Base-by-base conservation (phyloP, 2,329 filamentous ascomycete species). In the Phyllosticta paracitricarpa region DNA sequence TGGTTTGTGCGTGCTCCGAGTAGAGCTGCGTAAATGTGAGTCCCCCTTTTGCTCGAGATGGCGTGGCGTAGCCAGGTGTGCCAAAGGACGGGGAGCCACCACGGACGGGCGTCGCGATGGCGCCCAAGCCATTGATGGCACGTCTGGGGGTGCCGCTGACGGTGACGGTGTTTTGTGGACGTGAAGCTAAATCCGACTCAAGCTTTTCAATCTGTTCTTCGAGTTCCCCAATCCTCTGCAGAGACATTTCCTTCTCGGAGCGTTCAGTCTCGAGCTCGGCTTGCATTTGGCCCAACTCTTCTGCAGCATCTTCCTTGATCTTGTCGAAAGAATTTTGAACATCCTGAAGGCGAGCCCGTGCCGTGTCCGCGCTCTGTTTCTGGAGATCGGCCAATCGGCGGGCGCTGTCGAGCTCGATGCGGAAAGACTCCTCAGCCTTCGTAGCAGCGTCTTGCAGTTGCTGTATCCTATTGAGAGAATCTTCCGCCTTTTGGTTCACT, bases 401-500 rank as follows among this genome's bases (percentile, higher is more conserved):
- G 26, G 89, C 85, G 64, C 88, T 88, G 65, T 95, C 91, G 7
- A 96, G 80, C 71, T 97, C 92, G 61, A 92, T 86, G 67, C 88
- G 86, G 79, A 94, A 95, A 63, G 88, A 87, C 71, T 97, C 89
- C 64, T 96, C 87, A n/a, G 86, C 86, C 59, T 89, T 84, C 1
- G 89, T 87, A 26, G 89, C 88, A 22, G 89, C 84, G 70, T 96
- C 91, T 69, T 94, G 88, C 35, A 97, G 82, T 71, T 91, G 87
- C 69, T 97, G 91, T 30, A 96, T 85, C 69, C 87, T 91, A 53
- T 83, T 79, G 54, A 96, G 82, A 5, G 88, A 85, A 62, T 97
- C 90, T 63, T 97, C 92, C 1, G 89, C 87, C 76, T 94, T 96
- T 69, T 87, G 83, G 69, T 93, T 89, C 54, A 95, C 81, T 62